Evolutionary conservation across 176 grass and related monocot species (phyloP), one percentile per base, ranked within the genome.

Genomic region (Oryza nivara): DNA sequence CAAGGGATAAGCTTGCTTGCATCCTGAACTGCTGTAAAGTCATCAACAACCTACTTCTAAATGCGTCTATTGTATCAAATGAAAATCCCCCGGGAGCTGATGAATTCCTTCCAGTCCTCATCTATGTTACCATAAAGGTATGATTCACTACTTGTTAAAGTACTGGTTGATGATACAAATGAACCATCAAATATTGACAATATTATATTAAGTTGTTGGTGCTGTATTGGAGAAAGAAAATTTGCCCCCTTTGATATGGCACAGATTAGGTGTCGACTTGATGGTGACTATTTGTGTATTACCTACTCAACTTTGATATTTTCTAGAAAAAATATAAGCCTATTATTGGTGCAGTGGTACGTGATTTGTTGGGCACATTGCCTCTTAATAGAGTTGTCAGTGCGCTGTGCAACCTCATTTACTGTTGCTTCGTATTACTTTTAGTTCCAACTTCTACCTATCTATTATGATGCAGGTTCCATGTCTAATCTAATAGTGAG

Each of bases 51-150:
- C 90, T 95, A 78, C 86, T 98, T 63, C 61, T 91, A 54, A 98
- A 98, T 92, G 96, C 88, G 72, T 98, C 96, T 69, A 79, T 92
- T 68, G 54, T 88, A 67, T 93, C 89, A 69, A 84, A 86, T 38
- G 90, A 98, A 41, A 89, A 73, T 74, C 87, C 91, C 64, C 96
- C 88, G 56, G 96, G 96, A 85, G 96, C 96, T 80, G 96, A 98
- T 13, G 93, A 98, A 89, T 96, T 98, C 66, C 93, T 98, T 69
- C 96, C 96, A 16, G 96, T 98, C 26, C 91, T 98, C 10, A 95
- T 98, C 77, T 98, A 95, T 68, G 93, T 98, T 49, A 98, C 91
- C 48, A 92, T 98, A 88, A 98, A 98, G 96, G 96, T 98, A 83
- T 65, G 44, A 2, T 67, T 74, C 45, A 67, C 26, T 68, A 56